Evolutionary conservation across 495 filamentous ascomycete species (phyloP).

Genomic region (Xanthoparmelia taractica): DNA sequence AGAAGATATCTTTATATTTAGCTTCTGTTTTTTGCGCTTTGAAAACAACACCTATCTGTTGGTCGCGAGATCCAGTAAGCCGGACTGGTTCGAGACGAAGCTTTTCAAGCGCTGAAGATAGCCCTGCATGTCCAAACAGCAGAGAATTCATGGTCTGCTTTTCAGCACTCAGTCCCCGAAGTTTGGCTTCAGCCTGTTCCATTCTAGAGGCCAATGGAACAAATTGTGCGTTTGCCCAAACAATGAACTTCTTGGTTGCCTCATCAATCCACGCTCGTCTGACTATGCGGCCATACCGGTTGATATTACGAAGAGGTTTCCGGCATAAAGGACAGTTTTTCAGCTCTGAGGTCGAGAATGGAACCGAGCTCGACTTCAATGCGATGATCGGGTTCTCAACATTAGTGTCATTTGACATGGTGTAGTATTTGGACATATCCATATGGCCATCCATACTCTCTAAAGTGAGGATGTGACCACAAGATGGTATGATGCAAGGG

Average conservation of each 20-base stretch:
- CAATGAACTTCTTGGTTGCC: slow-evolving; percentile 58
- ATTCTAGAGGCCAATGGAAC: slow-evolving; percentile 42
- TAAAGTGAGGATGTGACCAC: slow-evolving; percentile 58
- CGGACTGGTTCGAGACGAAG: slow-evolving; percentile 12
- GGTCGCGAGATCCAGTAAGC: slow-evolving; percentile 11
- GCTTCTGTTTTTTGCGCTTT: not conserved
- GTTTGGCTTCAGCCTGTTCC: slow-evolving; percentile 26
- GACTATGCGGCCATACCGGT: slow-evolving; percentile 61
- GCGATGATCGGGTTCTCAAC: slow-evolving; percentile 36
- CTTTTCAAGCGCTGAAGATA: slow-evolving; percentile 19
- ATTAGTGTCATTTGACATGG: slow-evolving; percentile 32
- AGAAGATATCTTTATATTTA: slow-evolving; percentile 18
- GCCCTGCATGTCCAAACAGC: slow-evolving; percentile 3
- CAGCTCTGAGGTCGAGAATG: slow-evolving; percentile 43
- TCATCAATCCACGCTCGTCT: slow-evolving; percentile 58
- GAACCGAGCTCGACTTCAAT: slow-evolving; percentile 35
- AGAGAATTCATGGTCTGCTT: not conserved
- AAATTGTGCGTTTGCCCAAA: slow-evolving; percentile 43
- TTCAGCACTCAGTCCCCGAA: slow-evolving; percentile 19
- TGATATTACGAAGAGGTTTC: slow-evolving; percentile 51
- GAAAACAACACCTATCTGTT: slow-evolving; percentile 15
- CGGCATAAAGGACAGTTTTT: slow-evolving; percentile 59
- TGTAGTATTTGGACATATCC: slow-evolving; percentile 52
- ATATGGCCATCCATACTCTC: slow-evolving; percentile 60
- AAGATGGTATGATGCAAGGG: slow-evolving; percentile 56